Evolutionary conservation across 805 yeast species (phyloP).

Genomic region (Monosporozyma aquatica): DNA sequence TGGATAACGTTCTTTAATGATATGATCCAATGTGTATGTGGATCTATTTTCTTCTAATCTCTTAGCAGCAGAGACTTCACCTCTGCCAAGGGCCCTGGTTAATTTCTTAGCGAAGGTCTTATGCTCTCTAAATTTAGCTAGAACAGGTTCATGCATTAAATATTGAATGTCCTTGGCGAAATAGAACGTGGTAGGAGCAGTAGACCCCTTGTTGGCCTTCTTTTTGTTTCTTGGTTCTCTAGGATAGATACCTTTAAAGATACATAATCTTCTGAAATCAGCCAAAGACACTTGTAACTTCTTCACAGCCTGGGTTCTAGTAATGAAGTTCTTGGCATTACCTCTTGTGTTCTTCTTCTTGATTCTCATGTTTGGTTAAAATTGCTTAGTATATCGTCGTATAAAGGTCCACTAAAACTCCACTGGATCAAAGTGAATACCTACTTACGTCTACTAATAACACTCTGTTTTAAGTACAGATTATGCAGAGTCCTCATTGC

Average conservation of each 20-base stretch:
- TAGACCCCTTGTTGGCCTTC: constrained; percentile 96
- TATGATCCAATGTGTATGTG: constrained; percentile 75
- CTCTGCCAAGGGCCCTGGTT: constrained; percentile 81
- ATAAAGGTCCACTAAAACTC: too few species aligned
- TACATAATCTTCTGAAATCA: constrained; percentile 93
- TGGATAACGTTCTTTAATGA: constrained; percentile 93
- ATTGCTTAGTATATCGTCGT: too few species aligned
- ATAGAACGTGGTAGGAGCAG: constrained; percentile 91
- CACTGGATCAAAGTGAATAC: too few species aligned
- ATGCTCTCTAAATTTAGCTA: constrained; percentile 87
- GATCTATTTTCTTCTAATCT: constrained; percentile 62
- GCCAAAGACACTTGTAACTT: constrained; percentile 89
- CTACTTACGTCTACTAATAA: too few species aligned
- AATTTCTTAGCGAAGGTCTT: constrained; percentile 88
- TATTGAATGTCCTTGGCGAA: constrained; percentile 91
- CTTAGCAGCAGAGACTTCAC: constrained; percentile 84
- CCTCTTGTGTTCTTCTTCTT: constrained; percentile 81
- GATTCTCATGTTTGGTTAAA: constrained; percentile 48
- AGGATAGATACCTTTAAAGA: constrained; percentile 95
- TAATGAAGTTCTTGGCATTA: constrained; percentile 84
- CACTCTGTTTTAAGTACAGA: too few species aligned
- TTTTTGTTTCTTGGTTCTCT: constrained; percentile 92
- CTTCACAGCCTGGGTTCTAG: constrained; percentile 90
- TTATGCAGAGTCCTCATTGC: too few species aligned
- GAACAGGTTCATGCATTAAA: constrained; percentile 87